phyloP scores from a whole-genome alignment of 1,284 basidiomycete species.

The Hymenochaete sp. region DNA sequence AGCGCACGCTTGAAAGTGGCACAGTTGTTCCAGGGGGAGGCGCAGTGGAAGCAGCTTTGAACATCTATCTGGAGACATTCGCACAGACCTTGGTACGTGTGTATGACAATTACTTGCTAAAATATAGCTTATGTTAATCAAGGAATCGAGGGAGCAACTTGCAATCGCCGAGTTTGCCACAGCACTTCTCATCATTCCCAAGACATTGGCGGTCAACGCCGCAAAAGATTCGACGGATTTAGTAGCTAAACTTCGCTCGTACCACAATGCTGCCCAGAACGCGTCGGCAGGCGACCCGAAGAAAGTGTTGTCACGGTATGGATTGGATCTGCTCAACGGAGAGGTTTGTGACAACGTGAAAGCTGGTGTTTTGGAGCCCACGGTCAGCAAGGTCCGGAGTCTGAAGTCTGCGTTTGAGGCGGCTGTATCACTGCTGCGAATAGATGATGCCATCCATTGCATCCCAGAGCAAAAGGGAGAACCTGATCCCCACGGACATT shows the following conservation, averaged over 20 bases:
- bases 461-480: constrained; percentile 74
- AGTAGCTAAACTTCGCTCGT: constrained; percentile 93
- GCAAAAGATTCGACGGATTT: constrained; percentile 98
- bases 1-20: constrained; percentile 95
- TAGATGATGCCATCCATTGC: constrained; percentile 90
- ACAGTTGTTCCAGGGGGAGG: constrained; percentile 96
- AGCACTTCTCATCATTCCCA: constrained; percentile 91
- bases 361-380: constrained; percentile 93
- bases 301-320: constrained; percentile 89
- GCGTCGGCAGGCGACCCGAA: constrained; percentile 89
- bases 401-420: constrained; percentile 97
- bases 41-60: constrained; percentile 93
- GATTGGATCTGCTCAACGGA: constrained; percentile 90
- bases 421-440: constrained; percentile 88
- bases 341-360: constrained; percentile 92
- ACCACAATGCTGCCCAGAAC: constrained; percentile 95
- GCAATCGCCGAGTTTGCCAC: constrained; percentile 98
- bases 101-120: constrained; percentile 9
- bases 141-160: constrained; percentile 97
- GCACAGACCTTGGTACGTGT: constrained; percentile 84
- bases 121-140: constrained; percentile 3
- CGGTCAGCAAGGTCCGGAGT: constrained; percentile 93
- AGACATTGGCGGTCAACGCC: constrained; percentile 95
- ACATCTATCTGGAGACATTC: constrained; percentile 99
- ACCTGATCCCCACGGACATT: constrained; percentile 54